Percentiles rank a stretch among this genome's conserved stretches.
Conservation (phyloP, 345 rosid species). For the Linum tenue region DNA sequence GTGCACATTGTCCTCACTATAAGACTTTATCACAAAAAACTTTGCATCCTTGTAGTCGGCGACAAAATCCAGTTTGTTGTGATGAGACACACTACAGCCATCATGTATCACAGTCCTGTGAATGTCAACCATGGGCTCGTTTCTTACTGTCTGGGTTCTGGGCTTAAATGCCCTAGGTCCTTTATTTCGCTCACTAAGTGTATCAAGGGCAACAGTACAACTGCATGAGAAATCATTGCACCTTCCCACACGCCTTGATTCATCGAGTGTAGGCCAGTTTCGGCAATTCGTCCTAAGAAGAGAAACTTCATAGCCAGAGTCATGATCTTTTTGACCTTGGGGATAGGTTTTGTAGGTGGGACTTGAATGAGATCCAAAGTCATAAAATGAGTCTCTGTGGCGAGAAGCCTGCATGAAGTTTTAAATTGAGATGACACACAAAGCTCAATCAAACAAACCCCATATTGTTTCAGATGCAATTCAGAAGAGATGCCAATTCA, state of each 20-base stretch:
- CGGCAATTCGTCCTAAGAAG: constrained; percentile 28
- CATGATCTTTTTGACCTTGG: constrained; percentile 21
- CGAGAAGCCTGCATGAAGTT: constrained; percentile 38
- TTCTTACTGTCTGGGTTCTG: constrained; percentile 20
- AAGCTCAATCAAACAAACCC: not conserved
- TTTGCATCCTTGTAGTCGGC: constrained; percentile 48
- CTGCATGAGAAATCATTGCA: constrained; percentile 36
- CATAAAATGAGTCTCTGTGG: constrained; percentile 26
- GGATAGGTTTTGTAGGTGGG: constrained; percentile 34
- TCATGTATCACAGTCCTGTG: constrained; percentile 21
- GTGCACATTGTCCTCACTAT: constrained; percentile 87
- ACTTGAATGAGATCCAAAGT: constrained; percentile 35
- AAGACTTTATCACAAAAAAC: constrained; percentile 80
- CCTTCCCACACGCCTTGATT: constrained; percentile 33
- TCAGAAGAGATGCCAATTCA: not conserved
- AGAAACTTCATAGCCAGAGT: constrained; percentile 30
- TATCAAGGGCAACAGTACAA: constrained; percentile 34
- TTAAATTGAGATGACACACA: constrained; percentile 15
- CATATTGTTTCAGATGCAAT: not conserved
- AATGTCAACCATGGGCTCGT: constrained; percentile 10
- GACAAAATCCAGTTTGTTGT: constrained; percentile 35
- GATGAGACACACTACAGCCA: constrained; percentile 18
- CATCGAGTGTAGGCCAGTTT: constrained; percentile 40
- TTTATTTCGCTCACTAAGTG: constrained; percentile 45
- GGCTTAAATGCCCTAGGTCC: constrained; percentile 53